Evolutionary conservation across 2,329 filamentous ascomycete genomes (phyloP).

Genomic region (Furcasterigmium furcatum): DNA sequence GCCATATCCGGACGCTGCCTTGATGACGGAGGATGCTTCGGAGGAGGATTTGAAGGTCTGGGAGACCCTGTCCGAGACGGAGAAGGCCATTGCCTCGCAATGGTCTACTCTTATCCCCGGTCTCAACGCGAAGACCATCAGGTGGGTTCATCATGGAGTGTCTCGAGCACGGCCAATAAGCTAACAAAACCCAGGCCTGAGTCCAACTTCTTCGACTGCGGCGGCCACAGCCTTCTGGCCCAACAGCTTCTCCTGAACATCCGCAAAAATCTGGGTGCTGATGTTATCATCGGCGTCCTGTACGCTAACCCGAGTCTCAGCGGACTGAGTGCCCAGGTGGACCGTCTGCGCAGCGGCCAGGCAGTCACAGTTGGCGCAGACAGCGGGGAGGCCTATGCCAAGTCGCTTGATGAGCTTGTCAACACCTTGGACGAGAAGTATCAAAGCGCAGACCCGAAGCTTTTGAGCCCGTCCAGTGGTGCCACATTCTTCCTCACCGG

Average conservation of each 20-base stretch:
- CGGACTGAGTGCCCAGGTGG: constrained; percentile 36
- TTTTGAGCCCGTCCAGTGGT: background rate
- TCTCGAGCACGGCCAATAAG: constrained; percentile 1
- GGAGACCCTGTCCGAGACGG: background rate
- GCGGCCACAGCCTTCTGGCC: constrained; percentile 51
- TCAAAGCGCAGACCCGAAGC: background rate
- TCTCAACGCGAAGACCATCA: constrained; percentile 64
- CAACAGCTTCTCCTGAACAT: constrained; percentile 71
- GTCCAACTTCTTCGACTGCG: constrained; percentile 33
- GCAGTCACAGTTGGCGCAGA: background rate
- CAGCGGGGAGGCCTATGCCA: background rate
- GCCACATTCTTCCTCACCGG: constrained; percentile 71
- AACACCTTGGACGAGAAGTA: background rate
- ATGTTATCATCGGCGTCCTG: background rate
- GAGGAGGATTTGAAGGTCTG: constrained; percentile 27
- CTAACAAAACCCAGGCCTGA: constrained; percentile 26
- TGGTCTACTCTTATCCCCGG: constrained; percentile 71
- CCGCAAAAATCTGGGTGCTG: constrained; percentile 22
- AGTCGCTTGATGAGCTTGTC: background rate
- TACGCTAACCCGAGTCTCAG: background rate
- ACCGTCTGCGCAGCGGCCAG: constrained; percentile 7
- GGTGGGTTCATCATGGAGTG: background rate
- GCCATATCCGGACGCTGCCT: constrained; percentile 74
- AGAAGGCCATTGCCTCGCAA: constrained; percentile 54
- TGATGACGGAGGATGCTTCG: constrained; percentile 18